phyloP scores from a whole-genome alignment of 2,329 filamentous ascomycete species.

The Botrytis aclada region DNA sequence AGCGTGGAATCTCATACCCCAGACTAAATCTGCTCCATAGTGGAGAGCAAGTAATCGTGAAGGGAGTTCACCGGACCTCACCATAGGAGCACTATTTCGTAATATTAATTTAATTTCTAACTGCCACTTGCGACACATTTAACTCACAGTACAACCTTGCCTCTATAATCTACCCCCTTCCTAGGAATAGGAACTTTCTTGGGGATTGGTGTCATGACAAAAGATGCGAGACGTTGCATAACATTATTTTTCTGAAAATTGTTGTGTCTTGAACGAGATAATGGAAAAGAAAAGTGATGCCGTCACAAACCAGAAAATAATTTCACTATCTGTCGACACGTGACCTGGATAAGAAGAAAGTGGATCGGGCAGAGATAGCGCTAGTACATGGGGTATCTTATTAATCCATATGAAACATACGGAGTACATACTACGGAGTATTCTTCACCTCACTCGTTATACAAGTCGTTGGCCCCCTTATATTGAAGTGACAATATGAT shows the following conservation, averaged over 20 bases:
- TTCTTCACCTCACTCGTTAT: neutral
- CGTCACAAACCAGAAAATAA: conserved; percentile 2
- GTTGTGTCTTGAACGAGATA: neutral
- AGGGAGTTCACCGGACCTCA: conserved; percentile 92
- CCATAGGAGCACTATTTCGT: conserved; percentile 71
- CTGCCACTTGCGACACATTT: neutral
- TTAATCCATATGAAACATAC: neutral
- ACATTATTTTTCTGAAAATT: conserved; percentile 26
- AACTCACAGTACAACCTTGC: conserved; percentile 75
- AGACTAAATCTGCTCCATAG: conserved; percentile 95
- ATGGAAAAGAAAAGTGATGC: neutral
- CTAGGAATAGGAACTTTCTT: conserved; percentile 79
- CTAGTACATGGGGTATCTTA: neutral
- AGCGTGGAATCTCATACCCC: conserved; percentile 57
- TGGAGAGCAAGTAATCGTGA: conserved; percentile 84
- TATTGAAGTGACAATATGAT: neutral
- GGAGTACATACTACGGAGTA: neutral
- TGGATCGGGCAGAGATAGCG: neutral
- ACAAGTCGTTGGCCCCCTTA: neutral
- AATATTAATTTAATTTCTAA: neutral
- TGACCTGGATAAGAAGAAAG: neutral
- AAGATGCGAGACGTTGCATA: conserved; percentile 42
- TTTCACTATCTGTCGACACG: neutral
- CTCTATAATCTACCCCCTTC: conserved; percentile 88
- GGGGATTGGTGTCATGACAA: conserved; percentile 55